phyloP scores from a whole-genome alignment of 192 early-diverging fungal genomes.

The Backusella macrospora region DNA sequence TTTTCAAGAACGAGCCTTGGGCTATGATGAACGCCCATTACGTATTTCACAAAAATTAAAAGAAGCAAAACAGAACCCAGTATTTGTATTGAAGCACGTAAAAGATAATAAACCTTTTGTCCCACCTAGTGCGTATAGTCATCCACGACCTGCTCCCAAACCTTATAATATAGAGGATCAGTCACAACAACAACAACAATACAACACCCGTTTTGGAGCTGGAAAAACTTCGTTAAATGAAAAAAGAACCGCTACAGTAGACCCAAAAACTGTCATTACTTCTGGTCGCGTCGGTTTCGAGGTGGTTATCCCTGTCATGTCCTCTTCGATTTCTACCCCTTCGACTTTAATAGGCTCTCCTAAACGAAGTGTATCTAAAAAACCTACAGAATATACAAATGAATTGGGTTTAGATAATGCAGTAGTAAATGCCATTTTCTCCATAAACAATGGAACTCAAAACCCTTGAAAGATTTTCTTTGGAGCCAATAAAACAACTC shows the following conservation, averaged over 20 bases:
- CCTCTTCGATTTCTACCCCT: constrained; percentile 37
- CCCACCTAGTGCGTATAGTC: constrained; percentile 25
- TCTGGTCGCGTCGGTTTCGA: constrained; percentile 32
- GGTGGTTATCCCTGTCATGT: constrained; percentile 37
- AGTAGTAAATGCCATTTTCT: constrained; percentile 39
- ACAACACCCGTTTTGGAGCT: constrained; percentile 12
- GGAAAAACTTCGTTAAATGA: constrained; percentile 8
- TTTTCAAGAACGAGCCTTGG: constrained; percentile 63
- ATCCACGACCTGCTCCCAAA: constrained; percentile 5
- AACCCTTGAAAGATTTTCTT: constrained; percentile 20
- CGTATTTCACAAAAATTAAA: constrained; percentile 73
- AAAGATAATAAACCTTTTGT: constrained; percentile 62
- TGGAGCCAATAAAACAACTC: constrained; percentile 7
- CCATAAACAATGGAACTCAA: constrained; percentile 30
- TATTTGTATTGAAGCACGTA: constrained; percentile 77
- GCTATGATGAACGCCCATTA: constrained; percentile 80
- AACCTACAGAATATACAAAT: constrained; percentile 14
- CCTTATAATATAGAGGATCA: constrained; percentile 1
- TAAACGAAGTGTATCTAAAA: background rate
- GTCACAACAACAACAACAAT: constrained; percentile 5
- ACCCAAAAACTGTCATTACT: constrained; percentile 30
- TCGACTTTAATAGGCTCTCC: background rate
- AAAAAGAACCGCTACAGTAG: constrained; percentile 8
- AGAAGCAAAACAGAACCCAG: constrained; percentile 67
- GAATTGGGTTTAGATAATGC: constrained; percentile 39